These are phyloP conservation scores for Tanacetum coccineum DNA, from an alignment of 129 eudicot genomes.

Conservation along the genomic window DNA sequence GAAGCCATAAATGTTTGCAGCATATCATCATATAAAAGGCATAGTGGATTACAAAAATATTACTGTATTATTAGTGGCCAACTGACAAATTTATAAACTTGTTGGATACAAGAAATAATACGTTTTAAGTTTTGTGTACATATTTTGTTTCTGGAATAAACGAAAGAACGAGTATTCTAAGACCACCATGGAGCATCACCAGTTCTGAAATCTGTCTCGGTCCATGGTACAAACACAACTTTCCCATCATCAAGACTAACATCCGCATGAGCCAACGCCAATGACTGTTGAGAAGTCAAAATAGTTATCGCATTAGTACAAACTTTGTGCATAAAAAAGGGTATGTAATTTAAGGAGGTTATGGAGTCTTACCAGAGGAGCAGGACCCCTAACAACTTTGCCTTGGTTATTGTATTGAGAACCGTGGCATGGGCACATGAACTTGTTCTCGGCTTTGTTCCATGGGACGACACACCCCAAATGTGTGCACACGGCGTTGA, in stretches of 20 bases:
- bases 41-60: background rate
- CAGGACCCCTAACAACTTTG: conserved; percentile 90
- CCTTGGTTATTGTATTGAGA: conserved; percentile 98
- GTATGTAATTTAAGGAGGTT: background rate
- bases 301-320: background rate
- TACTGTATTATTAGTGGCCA: conserved; percentile 6
- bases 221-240: conserved; percentile 90
- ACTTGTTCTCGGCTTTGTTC: conserved; percentile 97
- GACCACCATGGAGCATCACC: conserved; percentile 98
- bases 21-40: background rate
- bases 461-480: conserved; percentile 97
- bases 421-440: conserved; percentile 99
- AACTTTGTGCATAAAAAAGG: background rate
- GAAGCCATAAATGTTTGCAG: background rate
- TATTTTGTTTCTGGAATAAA: conserved; percentile 6
- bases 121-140: conserved; percentile 30
- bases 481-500: conserved; percentile 98
- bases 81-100: conserved; percentile 25
- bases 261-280: conserved; percentile 97
- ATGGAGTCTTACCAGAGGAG: conserved; percentile 43
- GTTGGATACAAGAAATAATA: conserved; percentile 20
- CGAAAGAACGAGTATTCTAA: conserved; percentile 15
- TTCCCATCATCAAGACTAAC: conserved; percentile 63
- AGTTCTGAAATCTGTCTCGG: conserved; percentile 89
- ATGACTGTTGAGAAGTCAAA: conserved; percentile 46